phyloP scores from a whole-genome alignment of 805 yeast species.

The Candida dajiaensis region DNA sequence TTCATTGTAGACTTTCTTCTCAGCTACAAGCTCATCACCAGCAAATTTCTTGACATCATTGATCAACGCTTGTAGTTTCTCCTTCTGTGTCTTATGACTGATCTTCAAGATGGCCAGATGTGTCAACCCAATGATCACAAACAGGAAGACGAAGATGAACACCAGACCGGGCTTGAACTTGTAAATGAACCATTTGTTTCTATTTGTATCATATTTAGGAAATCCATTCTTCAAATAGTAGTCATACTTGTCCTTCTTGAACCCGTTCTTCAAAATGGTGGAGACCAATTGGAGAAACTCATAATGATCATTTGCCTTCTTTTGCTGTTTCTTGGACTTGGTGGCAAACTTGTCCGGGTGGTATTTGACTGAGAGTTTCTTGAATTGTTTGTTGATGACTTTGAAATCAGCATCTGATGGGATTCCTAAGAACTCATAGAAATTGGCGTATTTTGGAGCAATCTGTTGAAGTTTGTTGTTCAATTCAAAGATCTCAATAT shows the following conservation, averaged over 20 bases:
- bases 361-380: conserved; percentile 59
- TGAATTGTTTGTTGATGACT: conserved; percentile 60
- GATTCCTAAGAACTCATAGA: conserved; percentile 25
- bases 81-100: conserved; percentile 46
- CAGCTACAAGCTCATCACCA: conserved; percentile 38
- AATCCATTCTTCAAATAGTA: conserved; percentile 79
- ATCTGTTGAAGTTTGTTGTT: conserved; percentile 48
- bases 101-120: conserved; percentile 54
- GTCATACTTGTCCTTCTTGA: conserved; percentile 68
- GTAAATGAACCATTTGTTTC: conserved; percentile 56
- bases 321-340: conserved; percentile 19
- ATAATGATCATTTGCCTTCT: conserved; percentile 49
- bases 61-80: conserved; percentile 47
- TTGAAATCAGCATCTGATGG: conserved; percentile 31
- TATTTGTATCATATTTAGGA: conserved; percentile 61
- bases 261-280: conserved; percentile 53
- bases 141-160: conserved; percentile 45
- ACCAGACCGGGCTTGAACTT: conserved; percentile 64
- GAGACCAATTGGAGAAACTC: conserved; percentile 75
- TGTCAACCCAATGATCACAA: conserved; percentile 43
- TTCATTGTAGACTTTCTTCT: conserved; percentile 16
- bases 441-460: conserved; percentile 21
- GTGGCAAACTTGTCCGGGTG: conserved; percentile 77
- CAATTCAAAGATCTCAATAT: conserved; percentile 74
- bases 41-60: conserved; percentile 47